phyloP scores from a whole-genome alignment of 495 filamentous ascomycete genomes.

The Schizothecium vesticola region DNA sequence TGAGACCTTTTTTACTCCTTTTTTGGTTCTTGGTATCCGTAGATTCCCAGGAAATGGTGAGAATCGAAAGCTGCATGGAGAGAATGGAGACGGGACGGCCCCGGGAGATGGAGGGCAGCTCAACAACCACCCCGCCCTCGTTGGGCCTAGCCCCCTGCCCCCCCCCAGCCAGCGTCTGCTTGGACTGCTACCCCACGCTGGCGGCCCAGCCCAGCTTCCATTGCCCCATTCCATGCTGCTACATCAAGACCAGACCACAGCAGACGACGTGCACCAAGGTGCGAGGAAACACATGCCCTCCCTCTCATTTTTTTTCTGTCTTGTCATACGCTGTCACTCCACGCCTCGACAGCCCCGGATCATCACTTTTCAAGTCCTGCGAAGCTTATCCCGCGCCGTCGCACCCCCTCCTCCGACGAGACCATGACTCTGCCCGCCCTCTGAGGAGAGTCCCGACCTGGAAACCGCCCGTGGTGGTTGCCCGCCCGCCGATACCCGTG shows the following conservation, averaged over 20 bases:
- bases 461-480: neutral
- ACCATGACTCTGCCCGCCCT: slow-evolving; percentile 9
- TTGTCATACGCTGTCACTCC: slow-evolving; percentile 4
- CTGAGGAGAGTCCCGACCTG: slow-evolving; percentile 5
- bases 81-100: neutral
- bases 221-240: slow-evolving; percentile 2
- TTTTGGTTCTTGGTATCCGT: neutral
- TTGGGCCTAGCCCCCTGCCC: slow-evolving; percentile 9
- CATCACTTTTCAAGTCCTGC: neutral
- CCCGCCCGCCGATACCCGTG: neutral
- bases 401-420: slow-evolving; percentile 2
- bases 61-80: neutral
- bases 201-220: neutral
- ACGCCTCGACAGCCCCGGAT: slow-evolving; percentile 1
- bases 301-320: neutral
- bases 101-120: neutral
- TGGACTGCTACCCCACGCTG: slow-evolving; percentile 11
- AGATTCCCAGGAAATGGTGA: neutral
- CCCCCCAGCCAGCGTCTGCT: neutral
- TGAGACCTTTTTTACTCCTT: neutral
- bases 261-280: slow-evolving; percentile 11
- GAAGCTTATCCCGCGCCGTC: slow-evolving; percentile 1
- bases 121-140: slow-evolving; percentile 1
- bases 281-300: slow-evolving; percentile 16
- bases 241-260: slow-evolving; percentile 13